A percentile compares a stretch with the other conserved stretches of the same genome.
These are phyloP conservation scores for Pichia sp. DNA, from an alignment of 1,139 yeast genomes.

Conservation along the genomic window DNA sequence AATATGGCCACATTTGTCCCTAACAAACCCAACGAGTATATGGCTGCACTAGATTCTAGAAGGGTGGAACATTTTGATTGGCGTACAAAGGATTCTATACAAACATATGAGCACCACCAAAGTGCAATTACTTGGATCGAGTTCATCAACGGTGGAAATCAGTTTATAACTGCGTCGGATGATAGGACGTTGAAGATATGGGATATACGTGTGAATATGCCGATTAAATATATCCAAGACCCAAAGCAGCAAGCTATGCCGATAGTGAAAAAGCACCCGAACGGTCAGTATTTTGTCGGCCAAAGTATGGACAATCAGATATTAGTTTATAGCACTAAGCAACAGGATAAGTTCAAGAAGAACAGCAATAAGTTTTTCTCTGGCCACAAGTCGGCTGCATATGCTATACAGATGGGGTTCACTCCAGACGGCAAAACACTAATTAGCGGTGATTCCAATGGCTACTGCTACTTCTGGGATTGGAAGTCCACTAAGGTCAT, in stretches of 20 bases:
- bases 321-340: conserved; percentile 57
- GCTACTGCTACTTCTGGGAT: conserved; percentile 73
- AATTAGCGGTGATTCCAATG: conserved; percentile 73
- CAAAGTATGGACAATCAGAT: conserved; percentile 80
- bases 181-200: conserved; percentile 83
- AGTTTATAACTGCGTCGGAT: conserved; percentile 76
- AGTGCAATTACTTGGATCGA: conserved; percentile 66
- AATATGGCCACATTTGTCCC: conserved; percentile 67
- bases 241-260: conserved; percentile 84
- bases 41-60: conserved; percentile 67
- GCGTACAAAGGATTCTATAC: conserved; percentile 42
- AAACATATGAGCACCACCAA: conserved; percentile 77
- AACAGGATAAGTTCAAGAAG: conserved; percentile 54
- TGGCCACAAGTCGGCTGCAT: conserved; percentile 79
- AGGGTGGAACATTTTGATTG: conserved; percentile 68
- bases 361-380: conserved; percentile 57
- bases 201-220: conserved; percentile 81
- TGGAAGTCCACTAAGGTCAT: conserved; percentile 66
- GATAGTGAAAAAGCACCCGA: conserved; percentile 53
- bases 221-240: conserved; percentile 75
- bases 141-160: conserved; percentile 43
- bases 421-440: conserved; percentile 77
- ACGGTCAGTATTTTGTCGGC: conserved; percentile 58
- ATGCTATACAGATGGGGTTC: conserved; percentile 62
- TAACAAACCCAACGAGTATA: conserved; percentile 48